Percentiles rank a stretch among this genome's conserved stretches.
These are phyloP conservation scores for Amborella trichopoda DNA, from an alignment of 164 flowering plant genomes.

Conservation along the genomic window DNA sequence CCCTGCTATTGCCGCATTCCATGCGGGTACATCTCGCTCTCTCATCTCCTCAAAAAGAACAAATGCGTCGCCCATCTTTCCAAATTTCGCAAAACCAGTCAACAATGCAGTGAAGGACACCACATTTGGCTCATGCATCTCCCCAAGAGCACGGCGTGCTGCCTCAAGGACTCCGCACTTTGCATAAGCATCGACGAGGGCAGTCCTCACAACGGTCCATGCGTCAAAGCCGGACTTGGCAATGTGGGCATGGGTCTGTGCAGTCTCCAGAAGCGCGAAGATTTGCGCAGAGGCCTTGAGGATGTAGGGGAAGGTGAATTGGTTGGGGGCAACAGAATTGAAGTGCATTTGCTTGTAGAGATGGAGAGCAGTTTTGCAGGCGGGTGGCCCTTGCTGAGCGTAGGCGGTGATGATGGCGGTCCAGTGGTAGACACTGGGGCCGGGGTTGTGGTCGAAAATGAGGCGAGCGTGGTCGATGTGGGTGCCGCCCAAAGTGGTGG, in stretches of 20 bases:
- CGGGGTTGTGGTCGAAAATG: slow-evolving; percentile 15
- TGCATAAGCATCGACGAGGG: slow-evolving; percentile 44
- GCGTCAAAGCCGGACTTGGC: slow-evolving; percentile 28
- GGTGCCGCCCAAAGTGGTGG: slow-evolving; percentile 13
- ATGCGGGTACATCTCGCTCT: slow-evolving; percentile 38
- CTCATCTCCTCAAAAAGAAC: slow-evolving; percentile 29
- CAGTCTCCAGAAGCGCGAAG: slow-evolving; percentile 12
- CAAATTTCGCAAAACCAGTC: slow-evolving; percentile 21
- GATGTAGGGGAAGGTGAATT: slow-evolving; percentile 36
- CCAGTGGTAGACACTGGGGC: slow-evolving; percentile 19
- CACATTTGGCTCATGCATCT: slow-evolving; percentile 19
- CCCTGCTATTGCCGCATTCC: slow-evolving; percentile 42
- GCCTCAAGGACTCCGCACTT: slow-evolving; percentile 21
- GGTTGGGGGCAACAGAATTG: slow-evolving; percentile 15
- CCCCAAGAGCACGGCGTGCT: slow-evolving; percentile 20
- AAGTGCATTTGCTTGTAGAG: slow-evolving; percentile 4
- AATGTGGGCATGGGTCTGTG: slow-evolving; percentile 17
- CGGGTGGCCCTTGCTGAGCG: slow-evolving; percentile 21
- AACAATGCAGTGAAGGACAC: slow-evolving; percentile 30
- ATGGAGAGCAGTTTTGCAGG: no score
- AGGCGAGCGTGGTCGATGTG: slow-evolving; percentile 21
- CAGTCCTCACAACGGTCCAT: slow-evolving; percentile 33
- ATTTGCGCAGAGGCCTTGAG: slow-evolving; percentile 25
- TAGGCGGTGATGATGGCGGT: slow-evolving; percentile 27
- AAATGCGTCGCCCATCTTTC: slow-evolving; percentile 20